Conservation (phyloP, 495 filamentous ascomycete genomes). For the Chaetomidium leptoderma region DNA sequence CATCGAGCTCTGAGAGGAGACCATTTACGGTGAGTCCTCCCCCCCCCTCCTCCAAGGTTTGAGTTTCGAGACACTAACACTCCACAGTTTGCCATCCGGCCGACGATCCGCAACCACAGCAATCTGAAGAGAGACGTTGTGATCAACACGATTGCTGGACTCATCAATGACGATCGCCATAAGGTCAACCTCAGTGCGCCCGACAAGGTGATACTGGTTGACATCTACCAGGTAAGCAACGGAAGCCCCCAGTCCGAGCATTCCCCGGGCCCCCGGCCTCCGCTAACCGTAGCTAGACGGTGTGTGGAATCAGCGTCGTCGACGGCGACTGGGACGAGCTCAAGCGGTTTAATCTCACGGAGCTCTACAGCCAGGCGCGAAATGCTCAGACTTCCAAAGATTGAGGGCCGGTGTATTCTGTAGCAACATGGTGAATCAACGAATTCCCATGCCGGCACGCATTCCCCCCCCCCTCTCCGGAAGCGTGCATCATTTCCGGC, state of each 20-base stretch:
- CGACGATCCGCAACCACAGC: slow-evolving; percentile 72
- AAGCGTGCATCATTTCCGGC: background rate
- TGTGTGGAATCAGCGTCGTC: slow-evolving; percentile 48
- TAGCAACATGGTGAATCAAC: slow-evolving; percentile 7
- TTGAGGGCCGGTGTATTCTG: background rate
- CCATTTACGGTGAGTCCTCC: slow-evolving; percentile 17
- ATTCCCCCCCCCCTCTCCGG: too few relatives aligned
- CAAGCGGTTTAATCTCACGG: slow-evolving; percentile 46
- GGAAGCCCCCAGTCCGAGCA: background rate
- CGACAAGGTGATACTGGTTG: slow-evolving; percentile 81
- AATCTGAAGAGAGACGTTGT: slow-evolving; percentile 67
- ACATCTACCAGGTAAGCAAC: slow-evolving; percentile 75
- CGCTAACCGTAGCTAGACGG: slow-evolving; percentile 29
- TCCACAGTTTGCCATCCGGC: slow-evolving; percentile 81
- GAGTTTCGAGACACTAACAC: background rate
- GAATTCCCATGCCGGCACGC: slow-evolving; percentile 3
- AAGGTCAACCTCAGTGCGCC: slow-evolving; percentile 78
- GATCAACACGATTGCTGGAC: slow-evolving; percentile 70
- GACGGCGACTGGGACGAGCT: slow-evolving; percentile 48
- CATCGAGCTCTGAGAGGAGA: slow-evolving; percentile 20
- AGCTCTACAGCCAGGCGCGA: slow-evolving; percentile 37
- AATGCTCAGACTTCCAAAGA: slow-evolving; percentile 19
- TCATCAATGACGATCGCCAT: slow-evolving; percentile 56
- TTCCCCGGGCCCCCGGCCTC: background rate
- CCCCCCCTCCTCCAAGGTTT: background rate